A percentile compares a stretch with the other conserved stretches of the same genome.
Conservation (phyloP, 169 alveolate genomes). For the Nephromyces sp. region DNA sequence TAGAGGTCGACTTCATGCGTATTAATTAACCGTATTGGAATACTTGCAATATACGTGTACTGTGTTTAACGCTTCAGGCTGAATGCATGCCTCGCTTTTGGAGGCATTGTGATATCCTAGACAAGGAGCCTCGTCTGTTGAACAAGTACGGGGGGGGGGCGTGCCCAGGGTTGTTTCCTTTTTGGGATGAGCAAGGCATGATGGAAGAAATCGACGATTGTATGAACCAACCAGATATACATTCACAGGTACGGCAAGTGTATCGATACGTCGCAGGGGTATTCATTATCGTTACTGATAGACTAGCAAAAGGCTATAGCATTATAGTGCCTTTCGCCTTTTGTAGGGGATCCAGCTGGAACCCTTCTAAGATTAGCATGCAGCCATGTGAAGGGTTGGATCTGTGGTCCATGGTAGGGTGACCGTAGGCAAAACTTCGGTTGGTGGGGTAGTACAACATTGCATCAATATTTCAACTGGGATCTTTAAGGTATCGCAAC, state of each 20-base stretch:
- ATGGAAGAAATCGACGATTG: conserved; percentile 46
- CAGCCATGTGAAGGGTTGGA: background rate
- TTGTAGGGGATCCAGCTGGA: background rate
- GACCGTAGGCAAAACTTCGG: too few relatives aligned
- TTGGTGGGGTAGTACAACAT: too few relatives aligned
- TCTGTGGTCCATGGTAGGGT: background rate
- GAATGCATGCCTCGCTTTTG: conserved; percentile 37
- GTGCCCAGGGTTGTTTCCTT: conserved; percentile 48
- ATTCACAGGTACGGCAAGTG: background rate
- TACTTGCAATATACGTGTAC: too few relatives aligned
- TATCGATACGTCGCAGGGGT: background rate
- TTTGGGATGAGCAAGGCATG: conserved; percentile 41
- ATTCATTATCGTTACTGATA: background rate
- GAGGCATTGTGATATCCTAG: conserved; percentile 37
- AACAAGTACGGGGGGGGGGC: conserved; percentile 49
- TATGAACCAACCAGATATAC: conserved; percentile 12
- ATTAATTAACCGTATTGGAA: too few relatives aligned
- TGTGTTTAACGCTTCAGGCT: too few relatives aligned
- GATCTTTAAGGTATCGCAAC: background rate
- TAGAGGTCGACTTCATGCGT: too few relatives aligned
- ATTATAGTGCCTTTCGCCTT: background rate
- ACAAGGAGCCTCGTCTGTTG: conserved; percentile 32
- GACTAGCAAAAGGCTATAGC: background rate
- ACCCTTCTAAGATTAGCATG: background rate
- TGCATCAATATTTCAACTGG: background rate